Evolutionary conservation across 164 flowering plant genomes (phyloP), one percentile per base, ranked within the genome.

Genomic region (Aristolochia fimbriata): DNA sequence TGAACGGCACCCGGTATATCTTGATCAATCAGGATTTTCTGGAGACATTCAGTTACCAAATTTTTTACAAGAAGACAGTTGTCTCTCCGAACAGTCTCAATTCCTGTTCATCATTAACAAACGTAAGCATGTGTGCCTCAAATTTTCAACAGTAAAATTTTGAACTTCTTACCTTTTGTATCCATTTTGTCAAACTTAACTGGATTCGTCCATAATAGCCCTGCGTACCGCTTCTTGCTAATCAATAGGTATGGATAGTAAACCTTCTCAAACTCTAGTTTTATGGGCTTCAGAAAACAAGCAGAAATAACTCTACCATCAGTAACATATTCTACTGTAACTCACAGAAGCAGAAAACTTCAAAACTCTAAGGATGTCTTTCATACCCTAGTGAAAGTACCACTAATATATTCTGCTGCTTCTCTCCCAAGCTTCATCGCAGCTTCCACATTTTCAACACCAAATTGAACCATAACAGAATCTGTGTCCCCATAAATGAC

Each of bases 191-290:
- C 99, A 77, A 72, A 88, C 67, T 88, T 93, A 58, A 74, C 78
- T n/a, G 90, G 84, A 52, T 78, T 93, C 61, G 99, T 90, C 99
- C 97, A 93, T 31, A 63, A 71, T 20, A 93, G 83, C 64, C 99
- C 97, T 77, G 99, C 99, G 79, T 93, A 93, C 69, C 99, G 78
- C 80, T 94, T 94, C 83, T 91, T 94, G 83, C 87, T 94, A 64
- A 94, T 94, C 67, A 94, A 70, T 27, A 94, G 80, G 77, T 94
- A 94, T 58, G 99, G 99, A 77, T 69, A 84, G 68, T 94, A 94
- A 62, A 94, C 91, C 80, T 94, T 94, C 81, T 94, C 99, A 70
- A 94, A 94, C 82, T 94, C 99, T 22, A 94, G 73, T 73, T 91
- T 91, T 71, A 94, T 94, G 52, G 99, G 99, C 99, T 90, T 72